phyloP scores from a whole-genome alignment of 768 basidiomycete species.

The Hydnomerulius pinastri region DNA sequence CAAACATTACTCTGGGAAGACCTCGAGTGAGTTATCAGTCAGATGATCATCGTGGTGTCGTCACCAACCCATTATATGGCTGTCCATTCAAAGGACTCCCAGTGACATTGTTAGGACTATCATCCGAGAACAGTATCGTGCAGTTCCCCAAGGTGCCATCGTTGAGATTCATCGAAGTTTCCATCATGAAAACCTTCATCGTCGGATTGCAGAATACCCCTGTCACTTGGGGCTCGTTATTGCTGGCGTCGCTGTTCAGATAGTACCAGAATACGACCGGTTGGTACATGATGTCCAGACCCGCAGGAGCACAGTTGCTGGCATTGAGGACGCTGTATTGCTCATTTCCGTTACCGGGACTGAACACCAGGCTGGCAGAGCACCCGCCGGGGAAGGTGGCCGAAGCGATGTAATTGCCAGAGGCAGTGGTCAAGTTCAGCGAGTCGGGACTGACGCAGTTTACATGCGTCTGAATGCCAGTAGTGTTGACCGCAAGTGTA shows the following conservation, averaged over 20 bases:
- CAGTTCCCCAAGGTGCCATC: constrained; percentile 45
- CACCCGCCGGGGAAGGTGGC: constrained; percentile 56
- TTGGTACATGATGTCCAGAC: constrained; percentile 40
- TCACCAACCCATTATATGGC: constrained; percentile 59
- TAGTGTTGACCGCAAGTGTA: constrained; percentile 52
- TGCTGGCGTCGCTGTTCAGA: constrained; percentile 29
- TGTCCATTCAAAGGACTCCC: constrained; percentile 44
- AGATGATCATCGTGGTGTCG: not conserved
- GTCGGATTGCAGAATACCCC: constrained; percentile 60
- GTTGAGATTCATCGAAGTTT: constrained; percentile 44
- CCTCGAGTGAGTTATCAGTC: not conserved
- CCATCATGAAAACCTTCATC: constrained; percentile 46
- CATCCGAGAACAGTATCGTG: constrained; percentile 26
- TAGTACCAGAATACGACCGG: constrained; percentile 75
- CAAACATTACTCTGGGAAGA: constrained; percentile 41
- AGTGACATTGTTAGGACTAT: constrained; percentile 52
- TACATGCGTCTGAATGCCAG: constrained; percentile 43
- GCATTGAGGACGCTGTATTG: constrained; percentile 54
- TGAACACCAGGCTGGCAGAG: constrained; percentile 36
- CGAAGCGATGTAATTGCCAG: constrained; percentile 37
- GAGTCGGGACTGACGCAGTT: constrained; percentile 48
- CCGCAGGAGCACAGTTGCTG: constrained; percentile 29
- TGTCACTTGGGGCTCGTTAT: constrained; percentile 40
- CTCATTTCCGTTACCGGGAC: constrained; percentile 36
- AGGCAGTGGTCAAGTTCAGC: constrained; percentile 23